Evolutionary conservation across 2,329 filamentous ascomycete species (phyloP), one percentile per base, ranked within the genome.

Genomic region (Penicillium griseofulvum): DNA sequence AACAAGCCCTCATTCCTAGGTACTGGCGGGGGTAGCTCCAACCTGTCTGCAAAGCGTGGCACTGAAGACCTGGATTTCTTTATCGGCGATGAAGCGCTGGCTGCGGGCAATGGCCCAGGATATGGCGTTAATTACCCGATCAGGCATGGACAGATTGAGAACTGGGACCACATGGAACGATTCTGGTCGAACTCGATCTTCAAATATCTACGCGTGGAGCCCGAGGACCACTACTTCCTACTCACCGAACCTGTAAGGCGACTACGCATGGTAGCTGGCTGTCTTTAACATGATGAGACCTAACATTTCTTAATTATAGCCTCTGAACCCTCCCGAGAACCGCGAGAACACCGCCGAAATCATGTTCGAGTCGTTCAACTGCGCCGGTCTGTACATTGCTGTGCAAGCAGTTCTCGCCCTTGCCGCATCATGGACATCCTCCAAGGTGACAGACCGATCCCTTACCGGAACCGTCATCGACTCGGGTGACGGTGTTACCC

Each of bases 181-280:
- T 99, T 97, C 80, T 99, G 94, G 94, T 97, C 95, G 65, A 97
- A 97, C 80, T 99, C 94, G 61, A 99, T 99, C 78, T 99, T 99
- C 85, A 99, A 99, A 76, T 99, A 99, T 72, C 84, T 99, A 50
- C 87, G 94, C 68, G 94, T 99, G 65, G 94, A 99, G 78, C 94
- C 94, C 29, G 94, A 99, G 78, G 94, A 99, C 73, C 94, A 99
- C 77, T 92, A 96, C 80, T 99, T 99, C 76, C 86, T 99, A 60
- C 86, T 99, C 57, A 99, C 94, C 58, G 94, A 99, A 74, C 94
- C 94, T 57, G 92, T 96, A 83, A 73, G 87, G 66, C 33, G 22
- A 51, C 42, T 19, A 2, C 39, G 22, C 31, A 24, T 28, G 6
- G 17, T 55, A 45, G 36, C 45, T 31, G 45, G 36, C 26, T 42